Percentiles rank a stretch among this genome's conserved stretches.
These are phyloP conservation scores for Penicillium tannophilum DNA, from an alignment of 495 filamentous ascomycete genomes.

Conservation along the genomic window DNA sequence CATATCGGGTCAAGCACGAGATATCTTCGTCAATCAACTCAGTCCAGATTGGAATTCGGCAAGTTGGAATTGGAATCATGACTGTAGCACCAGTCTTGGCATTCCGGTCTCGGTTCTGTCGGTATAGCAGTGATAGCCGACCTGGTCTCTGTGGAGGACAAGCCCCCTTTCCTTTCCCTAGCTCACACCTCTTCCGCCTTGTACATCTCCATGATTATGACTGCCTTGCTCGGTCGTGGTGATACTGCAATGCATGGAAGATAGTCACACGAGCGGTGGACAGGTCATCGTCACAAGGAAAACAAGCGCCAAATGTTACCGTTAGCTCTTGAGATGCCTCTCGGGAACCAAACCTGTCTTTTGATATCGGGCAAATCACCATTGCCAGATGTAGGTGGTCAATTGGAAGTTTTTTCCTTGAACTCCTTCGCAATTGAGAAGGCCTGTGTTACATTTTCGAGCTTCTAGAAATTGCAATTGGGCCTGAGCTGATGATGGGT, in stretches of 20 bases:
- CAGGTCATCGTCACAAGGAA: slow-evolving; percentile 14
- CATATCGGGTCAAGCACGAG: not conserved
- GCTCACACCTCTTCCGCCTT: not conserved
- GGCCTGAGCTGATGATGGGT: slow-evolving; percentile 20
- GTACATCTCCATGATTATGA: not conserved
- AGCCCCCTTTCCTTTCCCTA: not conserved
- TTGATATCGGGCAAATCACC: not conserved
- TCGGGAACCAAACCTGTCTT: not conserved
- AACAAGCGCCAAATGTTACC: slow-evolving; percentile 13
- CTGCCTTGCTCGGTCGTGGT: not conserved
- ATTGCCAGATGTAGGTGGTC: not conserved
- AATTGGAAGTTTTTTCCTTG: not conserved
- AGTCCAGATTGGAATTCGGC: slow-evolving; percentile 15
- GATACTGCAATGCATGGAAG: slow-evolving; percentile 1
- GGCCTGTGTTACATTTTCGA: slow-evolving; percentile 15
- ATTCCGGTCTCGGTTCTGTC: not conserved
- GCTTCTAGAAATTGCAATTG: slow-evolving; percentile 30
- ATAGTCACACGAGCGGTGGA: slow-evolving; percentile 10
- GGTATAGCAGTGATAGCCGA: not conserved
- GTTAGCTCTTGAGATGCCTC: slow-evolving; percentile 2
- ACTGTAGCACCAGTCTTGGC: slow-evolving; percentile 6
- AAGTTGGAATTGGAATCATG: slow-evolving; percentile 14
- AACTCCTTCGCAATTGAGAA: slow-evolving; percentile 9
- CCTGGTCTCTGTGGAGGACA: not conserved
- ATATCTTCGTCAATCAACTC: not conserved